Conservation (phyloP, 805 yeast genomes). For the Osmozyma mogii region DNA sequence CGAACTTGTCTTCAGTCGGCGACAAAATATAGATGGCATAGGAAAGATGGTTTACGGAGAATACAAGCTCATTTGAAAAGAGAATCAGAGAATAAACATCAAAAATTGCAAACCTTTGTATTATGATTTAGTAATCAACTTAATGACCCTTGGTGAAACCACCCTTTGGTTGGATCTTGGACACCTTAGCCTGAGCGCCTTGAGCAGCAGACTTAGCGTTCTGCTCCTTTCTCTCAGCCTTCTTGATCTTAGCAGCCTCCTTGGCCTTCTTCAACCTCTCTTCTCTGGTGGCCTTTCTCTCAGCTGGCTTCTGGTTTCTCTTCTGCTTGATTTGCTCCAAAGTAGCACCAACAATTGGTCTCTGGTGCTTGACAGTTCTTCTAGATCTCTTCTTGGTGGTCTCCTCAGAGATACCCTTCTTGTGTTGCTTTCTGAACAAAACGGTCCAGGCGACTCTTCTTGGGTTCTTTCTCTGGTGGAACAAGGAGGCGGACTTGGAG, state of each 20-base stretch:
- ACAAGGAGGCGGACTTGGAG: constrained; percentile 94
- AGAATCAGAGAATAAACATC: neutral
- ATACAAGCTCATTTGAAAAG: neutral
- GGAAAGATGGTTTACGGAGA: neutral
- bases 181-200: constrained; percentile 55
- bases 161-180: constrained; percentile 97
- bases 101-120: neutral
- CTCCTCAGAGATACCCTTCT: constrained; percentile 99
- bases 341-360: constrained; percentile 99
- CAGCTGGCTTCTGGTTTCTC: constrained; percentile 93
- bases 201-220: constrained; percentile 74
- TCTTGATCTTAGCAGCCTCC: constrained; percentile 85
- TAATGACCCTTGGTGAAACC: constrained; percentile 97
- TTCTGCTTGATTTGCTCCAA: constrained; percentile 96
- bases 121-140: neutral
- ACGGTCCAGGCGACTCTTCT: constrained; percentile 99
- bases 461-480: constrained; percentile 99
- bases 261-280: constrained; percentile 76
- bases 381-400: constrained; percentile 94
- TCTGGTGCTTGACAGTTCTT: constrained; percentile 96
- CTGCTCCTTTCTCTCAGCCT: constrained; percentile 92
- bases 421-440: constrained; percentile 99
- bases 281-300: constrained; percentile 96
- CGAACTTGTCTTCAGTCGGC: neutral
- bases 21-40: neutral